phyloP scores from a whole-genome alignment of 2,329 filamentous ascomycete genomes.

The Passalora sequoiae region DNA sequence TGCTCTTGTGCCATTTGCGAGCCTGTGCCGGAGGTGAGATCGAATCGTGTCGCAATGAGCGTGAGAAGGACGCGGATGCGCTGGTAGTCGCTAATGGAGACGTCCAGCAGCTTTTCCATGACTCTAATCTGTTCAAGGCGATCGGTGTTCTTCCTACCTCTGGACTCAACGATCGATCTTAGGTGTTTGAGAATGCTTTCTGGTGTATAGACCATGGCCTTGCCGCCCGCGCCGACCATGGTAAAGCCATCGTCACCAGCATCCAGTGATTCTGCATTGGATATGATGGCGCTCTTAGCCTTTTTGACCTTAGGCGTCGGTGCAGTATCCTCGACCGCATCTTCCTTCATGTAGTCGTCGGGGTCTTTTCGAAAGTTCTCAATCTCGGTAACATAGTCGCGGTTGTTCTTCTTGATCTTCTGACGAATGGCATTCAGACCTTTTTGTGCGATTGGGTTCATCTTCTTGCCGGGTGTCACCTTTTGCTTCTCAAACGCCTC shows the following conservation, averaged over 20 bases:
- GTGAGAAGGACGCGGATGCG: constrained; percentile 86
- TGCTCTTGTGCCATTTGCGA: constrained; percentile 90
- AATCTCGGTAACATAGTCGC: constrained; percentile 83
- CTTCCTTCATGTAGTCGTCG: constrained; percentile 80
- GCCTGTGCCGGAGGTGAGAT: constrained; percentile 72
- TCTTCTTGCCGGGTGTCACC: constrained; percentile 83
- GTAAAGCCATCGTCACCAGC: constrained; percentile 82
- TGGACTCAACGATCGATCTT: constrained; percentile 83
- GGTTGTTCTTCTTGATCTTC: constrained; percentile 97
- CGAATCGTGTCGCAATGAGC: constrained; percentile 88
- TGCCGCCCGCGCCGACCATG: constrained; percentile 82
- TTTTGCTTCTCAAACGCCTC: constrained; percentile 95
- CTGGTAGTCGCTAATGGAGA: constrained; percentile 87
- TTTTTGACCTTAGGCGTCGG: constrained; percentile 46
- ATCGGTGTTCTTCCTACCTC: constrained; percentile 99
- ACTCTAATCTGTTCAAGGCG: constrained; percentile 88
- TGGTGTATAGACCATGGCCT: constrained; percentile 83
- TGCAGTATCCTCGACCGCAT: constrained; percentile 64
- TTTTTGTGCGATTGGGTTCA: constrained; percentile 93
- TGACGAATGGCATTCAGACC: constrained; percentile 96
- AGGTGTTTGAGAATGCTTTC: constrained; percentile 98
- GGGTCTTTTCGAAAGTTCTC: constrained; percentile 81
- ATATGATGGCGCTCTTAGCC: constrained; percentile 45
- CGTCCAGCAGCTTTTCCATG: constrained; percentile 93
- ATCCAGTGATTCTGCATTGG: constrained; percentile 47